Base-by-base conservation (phyloP, 441 rosid species). In the Aquilaria agallochum region DNA sequence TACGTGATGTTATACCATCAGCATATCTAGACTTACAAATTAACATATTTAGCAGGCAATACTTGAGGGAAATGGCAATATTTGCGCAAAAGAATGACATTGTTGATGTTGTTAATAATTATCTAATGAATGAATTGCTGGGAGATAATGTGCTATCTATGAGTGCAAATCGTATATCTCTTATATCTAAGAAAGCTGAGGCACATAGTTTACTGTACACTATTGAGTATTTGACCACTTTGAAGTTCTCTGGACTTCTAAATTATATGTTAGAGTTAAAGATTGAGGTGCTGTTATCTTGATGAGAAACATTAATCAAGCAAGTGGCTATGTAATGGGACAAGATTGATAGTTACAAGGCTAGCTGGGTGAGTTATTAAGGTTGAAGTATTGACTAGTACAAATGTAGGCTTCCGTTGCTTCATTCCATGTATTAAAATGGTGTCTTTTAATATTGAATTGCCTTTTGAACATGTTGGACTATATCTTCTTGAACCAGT, bases 301-400 rank as follows among this genome's bases (percentile, higher is more conserved):
- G 27, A 20, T 20, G 27, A 20, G 27, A 20, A 20, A 20, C 27
- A 20, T 20, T 20, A 20, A 20, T 20, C 27, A 20, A 20, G 27
- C 27, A 20, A 20, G 27, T 20, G 27, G 27, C 49, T 69, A 3
- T 69, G 68, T n/a, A 63, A 62, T 50, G 63, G 72, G 0, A 68
- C 68, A 27, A 46, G 60, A 3, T 15, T 63, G 12, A 11, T 27
- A 3, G 27, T 63, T 1, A 63, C 55, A 0, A 48, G 30, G 36
- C 40, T 46, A 12, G 55, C 5, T 8, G n/a, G 0, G 7, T 9
- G 0, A 8, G 50, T 30, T 5, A 20, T 58, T 11, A 45, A 57
- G 6, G 45, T 48, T 3, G 3, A 15, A 11, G 57, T 63, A 0
- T 15, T 69, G 5, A 31, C 55, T 1, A 49, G 68, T 2, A 7